Conservation (phyloP, 129 eudicot species). For the Flaveria trinervia region DNA sequence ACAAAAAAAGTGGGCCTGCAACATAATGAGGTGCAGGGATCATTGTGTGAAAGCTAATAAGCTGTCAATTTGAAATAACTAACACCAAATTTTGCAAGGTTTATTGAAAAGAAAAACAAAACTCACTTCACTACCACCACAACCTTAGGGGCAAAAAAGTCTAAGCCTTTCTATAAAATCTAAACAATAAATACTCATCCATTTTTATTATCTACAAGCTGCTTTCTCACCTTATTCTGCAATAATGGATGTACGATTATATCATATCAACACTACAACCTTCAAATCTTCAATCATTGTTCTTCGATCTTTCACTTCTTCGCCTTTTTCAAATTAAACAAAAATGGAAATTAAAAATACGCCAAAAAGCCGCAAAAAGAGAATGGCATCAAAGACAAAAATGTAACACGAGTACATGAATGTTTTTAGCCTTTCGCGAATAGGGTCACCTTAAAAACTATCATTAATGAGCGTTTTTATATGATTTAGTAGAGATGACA, state of each 20-base stretch:
- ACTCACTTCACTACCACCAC: slow-evolving; percentile 33
- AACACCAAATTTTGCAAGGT: slow-evolving; percentile 23
- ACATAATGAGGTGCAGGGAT: too few species aligned
- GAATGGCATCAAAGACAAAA: background rate
- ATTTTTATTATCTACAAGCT: slow-evolving; percentile 40
- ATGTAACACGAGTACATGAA: background rate
- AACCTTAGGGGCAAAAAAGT: slow-evolving; percentile 33
- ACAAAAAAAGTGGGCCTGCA: too few species aligned
- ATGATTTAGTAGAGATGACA: background rate
- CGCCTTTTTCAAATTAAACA: slow-evolving; percentile 30
- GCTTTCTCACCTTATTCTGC: slow-evolving; percentile 27
- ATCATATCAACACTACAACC: slow-evolving; percentile 29
- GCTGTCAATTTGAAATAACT: slow-evolving; percentile 3
- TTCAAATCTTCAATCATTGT: slow-evolving; percentile 13
- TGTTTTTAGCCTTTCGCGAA: background rate
- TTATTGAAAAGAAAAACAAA: slow-evolving; percentile 35
- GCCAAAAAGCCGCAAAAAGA: background rate
- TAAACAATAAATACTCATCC: slow-evolving; percentile 23
- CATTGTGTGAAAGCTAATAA: slow-evolving; percentile 11
- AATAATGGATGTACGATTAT: slow-evolving; percentile 32
- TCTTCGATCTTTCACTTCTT: slow-evolving; percentile 35
- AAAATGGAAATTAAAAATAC: background rate
- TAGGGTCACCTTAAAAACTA: background rate
- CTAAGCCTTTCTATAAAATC: slow-evolving; percentile 29
- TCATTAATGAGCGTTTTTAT: background rate